Percentiles rank a stretch among this genome's conserved stretches.
Evolutionary conservation across 2,329 filamentous ascomycete genomes (phyloP).

Genomic region (Microsporum audouinii): DNA sequence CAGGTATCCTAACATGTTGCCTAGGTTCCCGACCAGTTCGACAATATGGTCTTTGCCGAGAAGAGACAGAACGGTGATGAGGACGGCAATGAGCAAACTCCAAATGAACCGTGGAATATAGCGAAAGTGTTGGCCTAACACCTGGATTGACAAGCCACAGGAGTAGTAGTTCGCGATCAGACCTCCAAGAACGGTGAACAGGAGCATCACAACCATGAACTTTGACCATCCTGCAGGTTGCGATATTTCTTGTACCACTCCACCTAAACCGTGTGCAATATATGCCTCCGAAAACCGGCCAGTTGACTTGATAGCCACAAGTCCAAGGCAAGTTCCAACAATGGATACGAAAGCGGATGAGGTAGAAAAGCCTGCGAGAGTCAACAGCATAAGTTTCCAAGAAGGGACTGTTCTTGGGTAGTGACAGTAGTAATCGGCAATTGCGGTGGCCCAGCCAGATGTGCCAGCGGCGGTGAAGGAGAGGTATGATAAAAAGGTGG

Average conservation of each 20-base stretch:
- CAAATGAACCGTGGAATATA: constrained; percentile 43
- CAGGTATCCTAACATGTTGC: constrained; percentile 39
- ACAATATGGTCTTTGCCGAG: constrained; percentile 34
- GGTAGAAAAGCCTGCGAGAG: neutral
- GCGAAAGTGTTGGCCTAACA: constrained; percentile 39
- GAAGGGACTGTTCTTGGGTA: neutral
- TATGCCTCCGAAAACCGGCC: neutral
- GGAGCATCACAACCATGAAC: constrained; percentile 4
- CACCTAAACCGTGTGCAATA: neutral
- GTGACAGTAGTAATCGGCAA: constrained; percentile 6
- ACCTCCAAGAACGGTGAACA: constrained; percentile 19
- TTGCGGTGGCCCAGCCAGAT: constrained; percentile 1
- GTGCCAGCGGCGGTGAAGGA: neutral
- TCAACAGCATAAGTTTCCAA: neutral
- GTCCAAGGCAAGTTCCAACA: neutral
- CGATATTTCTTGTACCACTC: neutral
- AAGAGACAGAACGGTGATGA: constrained; percentile 34
- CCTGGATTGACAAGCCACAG: constrained; percentile 36
- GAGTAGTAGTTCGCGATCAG: constrained; percentile 36
- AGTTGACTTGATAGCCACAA: neutral
- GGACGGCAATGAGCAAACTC: constrained; percentile 32
- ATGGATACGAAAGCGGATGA: neutral
- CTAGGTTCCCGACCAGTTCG: constrained; percentile 36
- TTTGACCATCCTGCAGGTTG: constrained; percentile 1
- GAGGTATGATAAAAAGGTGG: neutral